These are phyloP conservation scores for Adenanthera pavonina DNA, from an alignment of 306 rosid genomes.

Conservation along the genomic window DNA sequence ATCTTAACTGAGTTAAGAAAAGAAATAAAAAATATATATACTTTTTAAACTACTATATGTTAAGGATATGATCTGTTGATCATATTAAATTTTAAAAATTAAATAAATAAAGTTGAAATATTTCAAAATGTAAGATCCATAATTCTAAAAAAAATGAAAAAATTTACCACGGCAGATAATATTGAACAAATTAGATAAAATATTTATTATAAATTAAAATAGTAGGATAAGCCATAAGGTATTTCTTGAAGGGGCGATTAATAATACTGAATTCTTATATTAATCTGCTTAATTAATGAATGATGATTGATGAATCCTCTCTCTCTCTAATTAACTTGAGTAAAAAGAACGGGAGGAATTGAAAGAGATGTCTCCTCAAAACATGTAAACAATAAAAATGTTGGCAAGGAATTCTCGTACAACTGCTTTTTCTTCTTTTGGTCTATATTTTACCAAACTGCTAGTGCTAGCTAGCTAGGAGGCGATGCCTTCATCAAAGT, in stretches of 20 bases:
- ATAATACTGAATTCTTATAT: background rate
- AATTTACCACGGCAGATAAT: too few relatives aligned
- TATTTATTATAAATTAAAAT: too few relatives aligned
- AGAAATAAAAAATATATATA: too few relatives aligned
- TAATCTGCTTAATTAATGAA: background rate
- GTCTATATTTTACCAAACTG: background rate
- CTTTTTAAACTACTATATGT: too few relatives aligned
- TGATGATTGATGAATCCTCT: too few relatives aligned
- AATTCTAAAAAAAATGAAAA: too few relatives aligned
- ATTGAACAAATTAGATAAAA: too few relatives aligned
- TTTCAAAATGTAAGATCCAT: too few relatives aligned
- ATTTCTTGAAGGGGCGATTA: background rate
- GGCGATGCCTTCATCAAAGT: background rate
- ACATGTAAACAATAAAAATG: background rate
- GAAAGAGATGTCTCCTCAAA: background rate
- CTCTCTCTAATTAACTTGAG: background rate
- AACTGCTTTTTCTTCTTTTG: background rate
- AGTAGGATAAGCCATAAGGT: background rate
- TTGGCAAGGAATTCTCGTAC: conserved; percentile 3
- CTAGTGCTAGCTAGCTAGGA: conserved; percentile 27
- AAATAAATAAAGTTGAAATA: too few relatives aligned
- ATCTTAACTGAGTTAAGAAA: too few relatives aligned
- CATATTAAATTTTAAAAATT: too few relatives aligned
- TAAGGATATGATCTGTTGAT: too few relatives aligned
- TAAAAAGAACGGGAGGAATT: background rate